phyloP scores from a whole-genome alignment of 306 rosid species.

The Corylus avellana region DNA sequence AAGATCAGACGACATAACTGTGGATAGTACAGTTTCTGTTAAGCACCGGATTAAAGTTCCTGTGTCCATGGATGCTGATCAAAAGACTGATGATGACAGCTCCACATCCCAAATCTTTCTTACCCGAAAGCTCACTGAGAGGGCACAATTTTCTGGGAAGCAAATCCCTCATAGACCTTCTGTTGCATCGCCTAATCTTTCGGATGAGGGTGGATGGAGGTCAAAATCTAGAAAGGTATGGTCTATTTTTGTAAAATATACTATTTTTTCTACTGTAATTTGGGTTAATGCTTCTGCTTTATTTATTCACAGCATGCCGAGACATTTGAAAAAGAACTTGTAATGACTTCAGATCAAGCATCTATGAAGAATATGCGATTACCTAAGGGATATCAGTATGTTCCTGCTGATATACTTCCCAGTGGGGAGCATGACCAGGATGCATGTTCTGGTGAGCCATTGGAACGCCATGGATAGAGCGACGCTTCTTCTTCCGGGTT shows the following conservation, averaged over 20 bases:
- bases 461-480: constrained; percentile 57
- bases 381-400: constrained; percentile 95
- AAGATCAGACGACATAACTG: constrained; percentile 91
- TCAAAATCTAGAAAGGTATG: constrained; percentile 78
- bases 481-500: constrained; percentile 24
- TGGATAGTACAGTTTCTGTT: constrained; percentile 77
- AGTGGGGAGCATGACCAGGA: constrained; percentile 81
- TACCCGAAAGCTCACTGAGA: constrained; percentile 50
- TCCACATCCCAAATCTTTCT: constrained; percentile 71
- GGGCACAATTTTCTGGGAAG: constrained; percentile 79
- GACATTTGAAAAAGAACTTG: constrained; percentile 83
- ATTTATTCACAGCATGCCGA: constrained; percentile 63
- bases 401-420: constrained; percentile 90
- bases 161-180: constrained; percentile 77
- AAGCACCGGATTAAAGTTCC: constrained; percentile 61
- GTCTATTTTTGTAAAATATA: neutral
- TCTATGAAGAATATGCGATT: constrained; percentile 81
- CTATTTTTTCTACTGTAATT: neutral
- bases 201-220: constrained; percentile 74
- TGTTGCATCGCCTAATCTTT: constrained; percentile 42
- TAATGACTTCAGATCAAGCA: constrained; percentile 99
- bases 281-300: constrained; percentile 26
- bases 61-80: constrained; percentile 63
- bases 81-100: constrained; percentile 79
- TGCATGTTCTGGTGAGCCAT: constrained; percentile 47